Evolutionary conservation across 768 basidiomycete genomes (phyloP).

Genomic region (Suillus bovinus): DNA sequence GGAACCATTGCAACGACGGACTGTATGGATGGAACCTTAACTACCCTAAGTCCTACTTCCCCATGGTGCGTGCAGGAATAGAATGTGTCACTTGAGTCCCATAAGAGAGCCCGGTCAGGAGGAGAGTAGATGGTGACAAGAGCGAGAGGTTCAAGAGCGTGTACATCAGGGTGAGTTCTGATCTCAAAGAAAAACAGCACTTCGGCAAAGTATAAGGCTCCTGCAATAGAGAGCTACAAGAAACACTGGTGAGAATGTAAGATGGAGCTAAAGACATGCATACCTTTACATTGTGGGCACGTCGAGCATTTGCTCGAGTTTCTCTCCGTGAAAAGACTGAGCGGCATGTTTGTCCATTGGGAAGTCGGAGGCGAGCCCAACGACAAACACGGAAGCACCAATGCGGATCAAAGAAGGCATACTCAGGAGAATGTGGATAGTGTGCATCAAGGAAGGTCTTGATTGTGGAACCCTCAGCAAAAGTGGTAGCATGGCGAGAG

Average conservation of each 20-base stretch:
- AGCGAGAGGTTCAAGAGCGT: slow-evolving; percentile 14
- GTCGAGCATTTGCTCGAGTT: slow-evolving; percentile 2
- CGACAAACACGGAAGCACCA: neutral
- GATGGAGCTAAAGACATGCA: too few species aligned
- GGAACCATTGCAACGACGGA: slow-evolving; percentile 9
- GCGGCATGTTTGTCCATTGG: slow-evolving; percentile 22
- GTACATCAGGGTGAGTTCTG: too few species aligned
- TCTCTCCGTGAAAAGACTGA: slow-evolving; percentile 18
- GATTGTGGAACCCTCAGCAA: neutral
- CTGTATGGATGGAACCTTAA: neutral
- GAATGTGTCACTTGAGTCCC: neutral
- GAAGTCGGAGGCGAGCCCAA: slow-evolving; percentile 23
- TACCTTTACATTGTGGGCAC: slow-evolving; percentile 17
- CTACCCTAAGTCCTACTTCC: neutral
- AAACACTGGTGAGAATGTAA: too few species aligned
- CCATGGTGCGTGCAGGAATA: slow-evolving; percentile 7
- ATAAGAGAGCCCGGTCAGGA: slow-evolving; percentile 17
- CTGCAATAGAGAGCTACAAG: neutral
- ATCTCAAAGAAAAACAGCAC: neutral
- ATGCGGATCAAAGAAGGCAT: neutral
- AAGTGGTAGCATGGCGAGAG: neutral
- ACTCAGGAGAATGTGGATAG: slow-evolving; percentile 1
- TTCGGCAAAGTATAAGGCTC: neutral
- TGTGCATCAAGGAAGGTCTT: neutral
- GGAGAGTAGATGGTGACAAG: slow-evolving; percentile 24